Percentiles rank a stretch among this genome's conserved stretches.
phyloP scores from a whole-genome alignment of 2,329 filamentous ascomycete genomes.

The Fusarium pseudograminearum region DNA sequence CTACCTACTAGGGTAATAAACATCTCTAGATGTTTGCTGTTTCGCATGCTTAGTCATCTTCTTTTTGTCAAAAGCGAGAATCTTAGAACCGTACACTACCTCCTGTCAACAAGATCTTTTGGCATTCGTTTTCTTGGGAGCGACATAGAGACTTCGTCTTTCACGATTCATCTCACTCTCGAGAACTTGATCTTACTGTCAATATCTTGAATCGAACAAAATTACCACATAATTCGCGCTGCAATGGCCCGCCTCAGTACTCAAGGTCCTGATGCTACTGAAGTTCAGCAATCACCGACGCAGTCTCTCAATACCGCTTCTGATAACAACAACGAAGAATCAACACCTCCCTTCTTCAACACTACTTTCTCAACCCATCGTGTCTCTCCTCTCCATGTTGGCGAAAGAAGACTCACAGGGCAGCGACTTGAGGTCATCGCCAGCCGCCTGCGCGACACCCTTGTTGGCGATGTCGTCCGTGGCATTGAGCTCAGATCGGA shows the following conservation, averaged over 20 bases:
- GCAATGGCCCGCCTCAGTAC: constrained; percentile 44
- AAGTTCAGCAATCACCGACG: constrained; percentile 35
- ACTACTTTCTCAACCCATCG: constrained; percentile 70
- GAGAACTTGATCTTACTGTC: background rate
- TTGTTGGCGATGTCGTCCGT: constrained; percentile 70
- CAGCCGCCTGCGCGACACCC: constrained; percentile 63
- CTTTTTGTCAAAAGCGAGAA: background rate
- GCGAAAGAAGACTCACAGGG: constrained; percentile 54
- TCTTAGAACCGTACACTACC: background rate
- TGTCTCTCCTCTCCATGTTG: constrained; percentile 65
- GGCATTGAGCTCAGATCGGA: constrained; percentile 67
- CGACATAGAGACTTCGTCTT: background rate
- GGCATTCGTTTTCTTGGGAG: background rate
- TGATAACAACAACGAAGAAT: constrained; percentile 26
- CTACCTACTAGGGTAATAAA: background rate
- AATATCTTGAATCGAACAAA: background rate
- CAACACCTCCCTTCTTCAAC: constrained; percentile 64
- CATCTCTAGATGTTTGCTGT: background rate
- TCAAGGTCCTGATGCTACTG: constrained; percentile 29
- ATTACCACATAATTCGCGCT: background rate
- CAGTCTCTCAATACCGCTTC: constrained; percentile 28
- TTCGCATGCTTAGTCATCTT: background rate
- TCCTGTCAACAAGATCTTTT: background rate
- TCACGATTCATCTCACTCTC: background rate
- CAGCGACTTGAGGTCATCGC: constrained; percentile 59